Percentiles rank a stretch among this genome's conserved stretches.
Conservation (phyloP, 768 basidiomycete genomes). For the Psilocybe subaeruginosa region DNA sequence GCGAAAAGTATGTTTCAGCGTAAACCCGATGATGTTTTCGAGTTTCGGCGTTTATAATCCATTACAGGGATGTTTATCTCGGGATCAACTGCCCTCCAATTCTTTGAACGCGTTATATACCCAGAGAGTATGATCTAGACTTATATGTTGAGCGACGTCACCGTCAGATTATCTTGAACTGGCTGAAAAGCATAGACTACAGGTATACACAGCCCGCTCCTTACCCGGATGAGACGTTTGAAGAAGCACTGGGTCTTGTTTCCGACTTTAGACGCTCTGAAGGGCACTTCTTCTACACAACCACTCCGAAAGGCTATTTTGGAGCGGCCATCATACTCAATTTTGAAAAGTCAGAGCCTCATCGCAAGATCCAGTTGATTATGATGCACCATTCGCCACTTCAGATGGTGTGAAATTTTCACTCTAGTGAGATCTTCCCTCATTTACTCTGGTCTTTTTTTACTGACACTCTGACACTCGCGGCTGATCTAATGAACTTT, state of each 20-base stretch:
- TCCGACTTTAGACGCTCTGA: background rate
- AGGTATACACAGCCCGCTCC: constrained; percentile 12
- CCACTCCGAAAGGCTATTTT: constrained; percentile 10
- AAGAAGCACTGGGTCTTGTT: background rate
- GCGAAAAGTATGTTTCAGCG: too few relatives aligned
- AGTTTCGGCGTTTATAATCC: constrained; percentile 4
- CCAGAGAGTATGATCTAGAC: constrained; percentile 19
- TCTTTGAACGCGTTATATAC: constrained; percentile 11
- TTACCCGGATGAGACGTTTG: background rate
- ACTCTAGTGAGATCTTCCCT: constrained; percentile 37
- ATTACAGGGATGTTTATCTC: constrained; percentile 12
- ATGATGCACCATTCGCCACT: constrained; percentile 31
- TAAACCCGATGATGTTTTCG: too few relatives aligned
- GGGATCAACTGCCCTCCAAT: constrained; percentile 13
- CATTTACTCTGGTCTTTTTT: background rate
- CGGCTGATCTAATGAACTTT: constrained; percentile 48
- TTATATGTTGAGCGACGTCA: constrained; percentile 29
- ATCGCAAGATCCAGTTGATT: constrained; percentile 42
- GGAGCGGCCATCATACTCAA: constrained; percentile 33
- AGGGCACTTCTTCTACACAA: background rate
- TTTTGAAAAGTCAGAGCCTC: constrained; percentile 27
- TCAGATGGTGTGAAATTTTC: constrained; percentile 42
- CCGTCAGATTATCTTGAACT: constrained; percentile 33
- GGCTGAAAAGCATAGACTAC: constrained; percentile 28
- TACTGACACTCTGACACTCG: too few relatives aligned